Evolutionary conservation across 768 basidiomycete genomes (phyloP), one percentile per base, ranked within the genome.

Genomic region (Daedaleopsis nitida): DNA sequence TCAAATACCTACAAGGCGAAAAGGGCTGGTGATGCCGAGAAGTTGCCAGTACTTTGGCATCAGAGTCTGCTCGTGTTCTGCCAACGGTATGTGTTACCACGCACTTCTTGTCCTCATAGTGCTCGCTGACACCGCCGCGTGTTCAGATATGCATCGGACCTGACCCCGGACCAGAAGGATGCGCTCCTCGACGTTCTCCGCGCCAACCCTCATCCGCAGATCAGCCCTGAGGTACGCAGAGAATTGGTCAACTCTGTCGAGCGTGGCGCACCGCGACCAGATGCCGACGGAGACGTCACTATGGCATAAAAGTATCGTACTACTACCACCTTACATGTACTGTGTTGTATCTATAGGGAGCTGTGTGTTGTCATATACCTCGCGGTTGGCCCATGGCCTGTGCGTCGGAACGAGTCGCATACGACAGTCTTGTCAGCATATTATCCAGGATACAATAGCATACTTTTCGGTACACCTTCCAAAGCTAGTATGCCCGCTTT

Each of bases 21-120:
- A 58, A 79, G 77, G 19, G 80, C 85, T 51, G 89, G 86, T 24
- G 91, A 92, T 52, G 77, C 85, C 1, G 87, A 90, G 50, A 87
- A 88, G 71, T 81, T 98, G 34, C 96, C 97, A n/a, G 97, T 98
- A 13, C 80, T 99, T 12, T 99, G 97, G 97, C 94, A 99, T 73
- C 97, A 99, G 75, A 93, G 92, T 73, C 80, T 99, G 56, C 82
- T 99, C 23, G 93, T 96, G 3, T 98, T 98, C 72, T 87, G 85
- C 42, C 97, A 99, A 76, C 81, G 96, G 95, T 94, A 47, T 69
- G 74, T 72, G 56, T 5, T 52, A 14, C 24, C 19, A 17, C 17
- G 39, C 16, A n/a, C 43, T 27, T 12, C 11, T 32, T 32, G 27
- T 32, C 27, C 27, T 32, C 27, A 7, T 32, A 32, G 4, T 7